These are phyloP conservation scores for Alternaria gansuensis DNA, from an alignment of 2,329 filamentous ascomycete genomes.

Conservation along the genomic window DNA sequence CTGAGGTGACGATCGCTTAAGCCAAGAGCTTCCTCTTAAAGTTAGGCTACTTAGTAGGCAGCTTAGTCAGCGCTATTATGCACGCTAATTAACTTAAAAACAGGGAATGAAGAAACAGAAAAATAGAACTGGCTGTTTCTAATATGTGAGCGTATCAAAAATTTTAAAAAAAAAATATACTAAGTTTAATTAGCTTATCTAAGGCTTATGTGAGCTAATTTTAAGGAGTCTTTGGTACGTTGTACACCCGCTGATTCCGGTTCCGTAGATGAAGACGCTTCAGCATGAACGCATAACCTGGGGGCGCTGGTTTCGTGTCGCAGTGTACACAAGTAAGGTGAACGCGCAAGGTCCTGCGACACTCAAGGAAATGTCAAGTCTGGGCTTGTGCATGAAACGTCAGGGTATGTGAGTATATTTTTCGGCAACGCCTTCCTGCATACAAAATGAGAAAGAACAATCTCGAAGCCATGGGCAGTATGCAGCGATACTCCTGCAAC, in stretches of 20 bases:
- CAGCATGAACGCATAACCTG: slow-evolving; percentile 44
- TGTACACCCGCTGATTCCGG: slow-evolving; percentile 29
- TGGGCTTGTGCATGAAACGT: slow-evolving; percentile 47
- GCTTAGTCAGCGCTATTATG: no score
- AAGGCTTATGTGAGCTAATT: no score
- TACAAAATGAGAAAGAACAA: slow-evolving; percentile 3
- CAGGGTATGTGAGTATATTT: slow-evolving; percentile 23
- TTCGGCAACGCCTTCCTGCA: slow-evolving; percentile 7
- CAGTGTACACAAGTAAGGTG: slow-evolving; percentile 27
- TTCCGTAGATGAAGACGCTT: slow-evolving; percentile 17
- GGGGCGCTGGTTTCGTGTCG: slow-evolving; percentile 19
- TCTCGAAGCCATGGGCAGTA: slow-evolving; percentile 17
- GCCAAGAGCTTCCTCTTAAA: no score
- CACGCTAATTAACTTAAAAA: no score
- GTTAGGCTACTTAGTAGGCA: no score
- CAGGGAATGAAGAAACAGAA: no score
- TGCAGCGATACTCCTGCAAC: slow-evolving; percentile 19
- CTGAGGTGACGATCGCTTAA: slow-evolving; percentile 33
- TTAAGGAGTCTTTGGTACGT: slow-evolving; percentile 20
- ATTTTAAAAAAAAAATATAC: no score
- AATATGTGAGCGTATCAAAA: no score
- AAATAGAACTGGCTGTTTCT: no score
- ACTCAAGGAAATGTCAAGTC: slow-evolving; percentile 42
- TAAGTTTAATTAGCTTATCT: no score
- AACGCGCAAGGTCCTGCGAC: slow-evolving; percentile 47